Conservation (phyloP, 1,284 basidiomycete genomes). For the Vanrija sp. region DNA sequence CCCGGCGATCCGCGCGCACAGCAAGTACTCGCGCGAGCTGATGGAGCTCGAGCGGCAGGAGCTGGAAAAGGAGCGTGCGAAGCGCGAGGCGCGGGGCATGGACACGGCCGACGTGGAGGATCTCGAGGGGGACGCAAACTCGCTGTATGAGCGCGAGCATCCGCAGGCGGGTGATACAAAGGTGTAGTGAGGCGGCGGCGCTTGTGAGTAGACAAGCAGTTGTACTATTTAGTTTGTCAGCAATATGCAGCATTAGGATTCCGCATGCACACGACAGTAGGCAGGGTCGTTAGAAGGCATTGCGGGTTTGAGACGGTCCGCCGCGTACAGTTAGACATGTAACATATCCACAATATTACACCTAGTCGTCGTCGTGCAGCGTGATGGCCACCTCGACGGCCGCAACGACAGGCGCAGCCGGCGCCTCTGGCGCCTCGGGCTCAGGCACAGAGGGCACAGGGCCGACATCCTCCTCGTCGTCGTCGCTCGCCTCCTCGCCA, state of each 20-base stretch:
- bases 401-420: conserved; percentile 1
- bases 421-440: not conserved
- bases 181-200: no score
- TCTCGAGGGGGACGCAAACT: no score
- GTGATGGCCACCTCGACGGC: conserved; percentile 32
- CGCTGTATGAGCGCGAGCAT: no score
- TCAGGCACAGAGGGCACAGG: not conserved
- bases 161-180: no score
- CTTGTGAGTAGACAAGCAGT: no score
- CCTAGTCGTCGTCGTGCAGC: conserved; percentile 46
- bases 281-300: no score
- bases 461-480: conserved; percentile 17
- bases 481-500: conserved; percentile 32
- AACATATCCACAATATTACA: not conserved
- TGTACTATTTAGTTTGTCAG: no score
- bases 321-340: no score
- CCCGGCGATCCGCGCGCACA: conserved; percentile 34
- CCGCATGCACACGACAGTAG: no score
- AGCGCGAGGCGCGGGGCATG: conserved; percentile 2
- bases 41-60: conserved; percentile 40
- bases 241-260: no score
- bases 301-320: no score
- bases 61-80: conserved; percentile 22
- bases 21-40: conserved; percentile 34
- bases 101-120: no score